These are phyloP conservation scores for Buddleja alternifolia DNA, from an alignment of 257 asterid genomes.

Conservation along the genomic window DNA sequence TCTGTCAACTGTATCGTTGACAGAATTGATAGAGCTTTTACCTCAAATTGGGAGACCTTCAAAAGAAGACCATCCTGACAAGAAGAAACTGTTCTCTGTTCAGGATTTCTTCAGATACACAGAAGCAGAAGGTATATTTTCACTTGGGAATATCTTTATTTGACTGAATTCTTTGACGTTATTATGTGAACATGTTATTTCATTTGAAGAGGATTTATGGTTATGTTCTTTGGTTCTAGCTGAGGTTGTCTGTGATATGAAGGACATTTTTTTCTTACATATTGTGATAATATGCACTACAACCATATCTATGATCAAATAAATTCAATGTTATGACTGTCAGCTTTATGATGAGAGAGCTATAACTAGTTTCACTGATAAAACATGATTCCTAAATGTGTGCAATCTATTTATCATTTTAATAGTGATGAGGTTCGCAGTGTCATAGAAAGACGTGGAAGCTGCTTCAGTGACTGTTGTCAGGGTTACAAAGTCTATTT, in stretches of 20 bases:
- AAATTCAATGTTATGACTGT: background rate
- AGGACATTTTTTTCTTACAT: slow-evolving; percentile 1
- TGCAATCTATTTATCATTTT: too few species aligned
- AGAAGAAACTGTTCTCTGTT: slow-evolving; percentile 88
- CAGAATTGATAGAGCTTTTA: slow-evolving; percentile 85
- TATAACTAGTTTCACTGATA: background rate
- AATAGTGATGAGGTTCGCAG: too few species aligned
- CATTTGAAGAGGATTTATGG: background rate
- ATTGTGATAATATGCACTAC: background rate
- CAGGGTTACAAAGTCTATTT: too few species aligned
- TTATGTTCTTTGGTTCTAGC: background rate
- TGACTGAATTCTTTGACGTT: slow-evolving; percentile 18
- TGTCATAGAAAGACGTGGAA: too few species aligned
- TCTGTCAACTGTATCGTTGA: slow-evolving; percentile 80
- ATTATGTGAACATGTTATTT: background rate
- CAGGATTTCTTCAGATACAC: slow-evolving; percentile 99
- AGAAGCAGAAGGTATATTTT: slow-evolving; percentile 87
- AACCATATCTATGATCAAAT: background rate
- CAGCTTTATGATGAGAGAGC: background rate
- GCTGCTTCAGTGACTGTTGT: too few species aligned
- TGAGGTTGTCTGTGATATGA: background rate
- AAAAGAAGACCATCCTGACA: slow-evolving; percentile 95
- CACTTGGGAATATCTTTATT: background rate
- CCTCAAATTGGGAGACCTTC: slow-evolving; percentile 87
- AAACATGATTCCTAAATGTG: slow-evolving; percentile 2